phyloP scores from a whole-genome alignment of 805 yeast species.

The Yarrowia phangngaensis region DNA sequence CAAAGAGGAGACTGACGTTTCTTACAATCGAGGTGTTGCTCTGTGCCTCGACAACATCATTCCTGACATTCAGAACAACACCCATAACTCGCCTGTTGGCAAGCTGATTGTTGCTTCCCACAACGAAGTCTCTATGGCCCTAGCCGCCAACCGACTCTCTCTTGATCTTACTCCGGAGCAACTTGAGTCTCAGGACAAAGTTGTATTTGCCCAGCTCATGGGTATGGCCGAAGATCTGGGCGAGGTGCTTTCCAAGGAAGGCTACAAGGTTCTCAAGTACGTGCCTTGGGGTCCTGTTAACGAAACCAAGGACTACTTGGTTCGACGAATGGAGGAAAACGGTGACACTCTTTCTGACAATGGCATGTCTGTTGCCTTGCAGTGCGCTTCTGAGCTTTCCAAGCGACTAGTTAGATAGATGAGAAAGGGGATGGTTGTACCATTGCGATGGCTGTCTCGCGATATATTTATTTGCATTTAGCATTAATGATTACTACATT shows the following conservation, averaged over 20 bases:
- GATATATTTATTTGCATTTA: slow-evolving; percentile 21
- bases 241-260: slow-evolving; percentile 60
- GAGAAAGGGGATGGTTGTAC: background rate
- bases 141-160: slow-evolving; percentile 58
- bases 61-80: slow-evolving; percentile 44
- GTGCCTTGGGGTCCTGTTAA: slow-evolving; percentile 98
- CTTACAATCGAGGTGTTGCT: slow-evolving; percentile 68
- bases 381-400: slow-evolving; percentile 31
- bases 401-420: slow-evolving; percentile 26
- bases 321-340: slow-evolving; percentile 89
- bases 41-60: slow-evolving; percentile 57
- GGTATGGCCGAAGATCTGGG: slow-evolving; percentile 96
- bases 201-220: slow-evolving; percentile 82
- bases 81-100: slow-evolving; percentile 52
- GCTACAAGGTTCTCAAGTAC: slow-evolving; percentile 79
- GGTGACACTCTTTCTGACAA: slow-evolving; percentile 79
- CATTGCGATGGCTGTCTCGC: background rate
- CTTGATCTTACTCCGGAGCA: slow-evolving; percentile 30
- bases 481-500: slow-evolving; percentile 17
- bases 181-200: slow-evolving; percentile 37
- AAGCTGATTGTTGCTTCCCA: slow-evolving; percentile 84
- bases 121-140: slow-evolving; percentile 70
- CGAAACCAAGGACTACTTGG: slow-evolving; percentile 85
- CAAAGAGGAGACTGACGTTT: slow-evolving; percentile 73
- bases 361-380: slow-evolving; percentile 34